phyloP scores from a whole-genome alignment of 2,329 filamentous ascomycete genomes.

The Curvularia eragrostidis region DNA sequence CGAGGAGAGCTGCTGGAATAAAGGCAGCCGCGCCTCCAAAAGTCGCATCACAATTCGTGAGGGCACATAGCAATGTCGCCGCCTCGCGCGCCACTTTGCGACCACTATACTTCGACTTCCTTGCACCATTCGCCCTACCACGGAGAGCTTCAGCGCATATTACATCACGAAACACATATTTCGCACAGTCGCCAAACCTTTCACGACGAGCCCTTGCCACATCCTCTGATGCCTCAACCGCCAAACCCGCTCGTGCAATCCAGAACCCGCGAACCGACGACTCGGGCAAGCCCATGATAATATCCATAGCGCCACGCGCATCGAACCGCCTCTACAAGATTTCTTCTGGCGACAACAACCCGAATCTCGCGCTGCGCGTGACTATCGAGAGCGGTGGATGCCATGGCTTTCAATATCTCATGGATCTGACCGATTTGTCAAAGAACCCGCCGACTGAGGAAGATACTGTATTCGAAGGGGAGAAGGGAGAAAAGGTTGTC shows the following conservation, averaged over 20 bases:
- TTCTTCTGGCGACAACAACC: slow-evolving; percentile 63
- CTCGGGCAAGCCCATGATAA: slow-evolving; percentile 79
- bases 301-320: slow-evolving; percentile 85
- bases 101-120: slow-evolving; percentile 42
- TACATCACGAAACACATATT: not conserved
- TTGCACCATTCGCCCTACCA: slow-evolving; percentile 31
- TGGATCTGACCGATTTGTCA: slow-evolving; percentile 76
- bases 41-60: slow-evolving; percentile 10
- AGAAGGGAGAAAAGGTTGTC: slow-evolving; percentile 75
- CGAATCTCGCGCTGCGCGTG: slow-evolving; percentile 84
- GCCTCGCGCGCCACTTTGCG: slow-evolving; percentile 29
- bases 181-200: slow-evolving; percentile 40
- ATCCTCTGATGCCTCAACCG: slow-evolving; percentile 27
- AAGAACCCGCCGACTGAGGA: slow-evolving; percentile 64
- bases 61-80: slow-evolving; percentile 31
- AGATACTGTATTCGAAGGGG: slow-evolving; percentile 84
- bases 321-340: slow-evolving; percentile 72
- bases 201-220: slow-evolving; percentile 46
- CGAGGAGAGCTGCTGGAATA: slow-evolving; percentile 14
- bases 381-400: slow-evolving; percentile 93
- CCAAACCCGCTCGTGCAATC: slow-evolving; percentile 46
- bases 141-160: not conserved
- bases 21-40: slow-evolving; percentile 6
- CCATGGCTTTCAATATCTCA: slow-evolving; percentile 97
- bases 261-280: slow-evolving; percentile 81